Conservation (phyloP, 768 basidiomycete species). For the Symmetrospora coprosmae region DNA sequence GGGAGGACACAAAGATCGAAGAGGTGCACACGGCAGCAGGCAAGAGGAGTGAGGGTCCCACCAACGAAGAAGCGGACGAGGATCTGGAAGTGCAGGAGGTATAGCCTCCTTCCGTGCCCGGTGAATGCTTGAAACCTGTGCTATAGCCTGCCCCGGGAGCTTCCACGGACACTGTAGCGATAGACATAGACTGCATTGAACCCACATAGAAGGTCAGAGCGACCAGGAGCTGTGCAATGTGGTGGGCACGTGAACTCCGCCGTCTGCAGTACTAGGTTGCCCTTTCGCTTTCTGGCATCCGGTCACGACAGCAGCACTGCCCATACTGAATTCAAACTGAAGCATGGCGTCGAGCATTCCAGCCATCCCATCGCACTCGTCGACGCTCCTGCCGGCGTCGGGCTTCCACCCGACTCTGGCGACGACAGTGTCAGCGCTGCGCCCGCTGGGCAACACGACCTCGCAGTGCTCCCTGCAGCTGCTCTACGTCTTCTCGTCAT, state of each 20-base stretch:
- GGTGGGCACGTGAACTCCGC: too few species aligned
- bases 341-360: background rate
- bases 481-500: background rate
- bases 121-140: too few species aligned
- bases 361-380: background rate
- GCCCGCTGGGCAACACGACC: background rate
- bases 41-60: too few species aligned
- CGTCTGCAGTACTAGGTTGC: too few species aligned
- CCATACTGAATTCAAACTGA: background rate
- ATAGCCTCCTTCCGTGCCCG: too few species aligned
- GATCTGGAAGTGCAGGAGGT: background rate
- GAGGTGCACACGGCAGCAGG: too few species aligned
- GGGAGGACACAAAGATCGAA: background rate
- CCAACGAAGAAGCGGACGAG: background rate
- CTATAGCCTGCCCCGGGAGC: too few species aligned
- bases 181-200: too few species aligned
- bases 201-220: too few species aligned
- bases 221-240: too few species aligned
- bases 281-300: background rate
- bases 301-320: background rate
- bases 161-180: too few species aligned
- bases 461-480: constrained; percentile 18
- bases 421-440: background rate
- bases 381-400: background rate
- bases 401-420: constrained; percentile 6